phyloP scores from a whole-genome alignment of 768 basidiomycete genomes.

The Lactarius indigo region DNA sequence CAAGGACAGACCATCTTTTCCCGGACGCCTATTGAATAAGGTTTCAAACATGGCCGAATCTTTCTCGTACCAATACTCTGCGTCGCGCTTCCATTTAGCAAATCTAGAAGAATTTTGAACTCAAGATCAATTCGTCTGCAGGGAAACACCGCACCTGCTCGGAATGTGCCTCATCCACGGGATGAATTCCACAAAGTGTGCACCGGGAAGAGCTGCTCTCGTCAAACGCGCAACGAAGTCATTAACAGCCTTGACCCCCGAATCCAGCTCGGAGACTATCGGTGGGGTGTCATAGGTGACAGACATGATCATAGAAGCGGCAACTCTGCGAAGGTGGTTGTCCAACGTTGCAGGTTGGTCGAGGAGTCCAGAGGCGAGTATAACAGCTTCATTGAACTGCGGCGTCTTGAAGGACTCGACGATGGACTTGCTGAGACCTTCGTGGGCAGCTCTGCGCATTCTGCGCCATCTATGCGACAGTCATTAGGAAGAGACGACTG shows the following conservation, averaged over 20 bases:
- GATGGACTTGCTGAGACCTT: slow-evolving; percentile 3
- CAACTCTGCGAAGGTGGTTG: background rate
- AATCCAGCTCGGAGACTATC: background rate
- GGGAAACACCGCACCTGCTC: background rate
- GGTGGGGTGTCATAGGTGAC: slow-evolving; percentile 17
- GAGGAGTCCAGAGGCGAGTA: slow-evolving; percentile 1
- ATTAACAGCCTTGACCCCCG: background rate
- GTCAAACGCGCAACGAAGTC: background rate
- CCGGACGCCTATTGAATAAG: slow-evolving; percentile 7
- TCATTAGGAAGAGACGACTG: background rate
- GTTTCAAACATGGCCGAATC: slow-evolving; percentile 8
- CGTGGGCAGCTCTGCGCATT: slow-evolving; percentile 15
- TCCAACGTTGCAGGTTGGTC: background rate
- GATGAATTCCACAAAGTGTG: slow-evolving; percentile 17
- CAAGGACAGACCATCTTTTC: background rate
- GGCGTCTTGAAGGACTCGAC: background rate
- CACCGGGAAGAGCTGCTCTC: slow-evolving; percentile 6
- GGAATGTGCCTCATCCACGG: slow-evolving; percentile 22
- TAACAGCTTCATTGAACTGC: slow-evolving; percentile 8
- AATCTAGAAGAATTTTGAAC: background rate
- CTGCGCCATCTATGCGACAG: slow-evolving; percentile 20
- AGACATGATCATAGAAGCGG: slow-evolving; percentile 16
- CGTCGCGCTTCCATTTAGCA: slow-evolving; percentile 21
- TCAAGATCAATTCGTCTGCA: too few relatives aligned
- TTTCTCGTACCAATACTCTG: background rate